phyloP scores from a whole-genome alignment of 495 filamentous ascomycete genomes.

The Xylaria sp. region DNA sequence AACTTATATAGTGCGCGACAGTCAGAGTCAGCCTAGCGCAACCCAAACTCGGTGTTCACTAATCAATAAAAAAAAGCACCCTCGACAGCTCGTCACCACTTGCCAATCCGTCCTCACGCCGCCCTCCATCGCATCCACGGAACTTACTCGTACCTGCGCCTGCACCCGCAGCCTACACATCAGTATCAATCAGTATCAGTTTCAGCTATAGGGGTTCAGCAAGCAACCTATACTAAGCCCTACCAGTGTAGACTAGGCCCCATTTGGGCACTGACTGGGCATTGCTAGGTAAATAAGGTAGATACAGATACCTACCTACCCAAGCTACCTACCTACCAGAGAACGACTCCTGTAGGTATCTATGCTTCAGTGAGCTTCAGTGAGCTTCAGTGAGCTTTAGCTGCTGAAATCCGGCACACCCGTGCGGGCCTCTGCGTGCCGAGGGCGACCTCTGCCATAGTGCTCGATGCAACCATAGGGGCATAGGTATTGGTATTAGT shows the following conservation, averaged over 20 bases:
- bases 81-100: neutral
- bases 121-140: neutral
- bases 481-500: too few relatives aligned
- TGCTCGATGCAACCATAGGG: neutral
- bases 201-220: constrained; percentile 2
- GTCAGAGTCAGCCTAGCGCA: neutral
- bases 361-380: too few relatives aligned
- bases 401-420: constrained; percentile 1
- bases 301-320: neutral
- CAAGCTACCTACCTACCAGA: too few relatives aligned
- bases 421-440: constrained; percentile 1
- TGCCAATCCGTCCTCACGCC: constrained; percentile 4
- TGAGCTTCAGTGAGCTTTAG: neutral
- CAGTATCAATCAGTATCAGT: too few relatives aligned
- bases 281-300: neutral
- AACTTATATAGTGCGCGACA: too few relatives aligned
- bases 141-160: neutral
- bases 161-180: too few relatives aligned
- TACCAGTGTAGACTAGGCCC: neutral
- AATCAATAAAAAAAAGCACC: constrained; percentile 15
- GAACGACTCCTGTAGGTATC: too few relatives aligned
- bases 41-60: constrained; percentile 12
- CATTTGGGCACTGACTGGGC: neutral
- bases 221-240: constrained; percentile 1
- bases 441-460: neutral